Conservation (phyloP, 805 yeast genomes). For the Saccharomycopsis capsularis region DNA sequence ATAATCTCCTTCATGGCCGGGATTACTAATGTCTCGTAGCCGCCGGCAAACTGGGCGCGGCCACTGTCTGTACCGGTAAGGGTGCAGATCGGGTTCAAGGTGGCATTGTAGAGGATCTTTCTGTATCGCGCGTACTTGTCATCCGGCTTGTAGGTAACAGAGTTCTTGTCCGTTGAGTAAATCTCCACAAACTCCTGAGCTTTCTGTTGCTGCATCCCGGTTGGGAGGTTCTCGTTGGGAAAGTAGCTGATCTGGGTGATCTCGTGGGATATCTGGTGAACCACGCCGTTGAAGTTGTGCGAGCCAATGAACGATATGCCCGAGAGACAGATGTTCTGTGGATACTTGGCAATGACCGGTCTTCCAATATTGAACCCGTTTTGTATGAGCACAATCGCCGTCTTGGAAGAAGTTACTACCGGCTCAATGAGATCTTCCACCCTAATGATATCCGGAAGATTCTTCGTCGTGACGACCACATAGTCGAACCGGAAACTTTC, state of each 20-base stretch:
- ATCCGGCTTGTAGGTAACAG: conserved; percentile 35
- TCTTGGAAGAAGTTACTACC: conserved; percentile 34
- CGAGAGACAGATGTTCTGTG: conserved; percentile 43
- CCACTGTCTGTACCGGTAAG: conserved; percentile 53
- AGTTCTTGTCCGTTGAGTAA: conserved; percentile 40
- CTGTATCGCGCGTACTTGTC: conserved; percentile 52
- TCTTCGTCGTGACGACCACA: conserved; percentile 57
- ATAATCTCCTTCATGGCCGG: conserved; percentile 70
- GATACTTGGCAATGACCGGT: conserved; percentile 43
- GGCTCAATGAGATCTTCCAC: conserved; percentile 46
- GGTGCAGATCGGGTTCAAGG: conserved; percentile 57
- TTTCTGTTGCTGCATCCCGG: conserved; percentile 29
- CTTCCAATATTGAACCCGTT: conserved; percentile 61
- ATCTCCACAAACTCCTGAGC: conserved; percentile 35
- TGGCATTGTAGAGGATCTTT: conserved; percentile 63
- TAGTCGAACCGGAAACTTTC: conserved; percentile 40
- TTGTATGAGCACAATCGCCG: conserved; percentile 52
- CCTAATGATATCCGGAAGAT: conserved; percentile 54
- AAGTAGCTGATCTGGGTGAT: conserved; percentile 44
- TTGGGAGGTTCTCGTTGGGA: conserved; percentile 31
- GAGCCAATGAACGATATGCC: conserved; percentile 62
- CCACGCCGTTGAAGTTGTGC: conserved; percentile 41
- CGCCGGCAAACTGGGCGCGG: conserved; percentile 40
- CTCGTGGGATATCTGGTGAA: conserved; percentile 46
- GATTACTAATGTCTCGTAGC: conserved; percentile 32